phyloP scores from a whole-genome alignment of 176 grass and related monocot genomes.

The Musa beccarii region DNA sequence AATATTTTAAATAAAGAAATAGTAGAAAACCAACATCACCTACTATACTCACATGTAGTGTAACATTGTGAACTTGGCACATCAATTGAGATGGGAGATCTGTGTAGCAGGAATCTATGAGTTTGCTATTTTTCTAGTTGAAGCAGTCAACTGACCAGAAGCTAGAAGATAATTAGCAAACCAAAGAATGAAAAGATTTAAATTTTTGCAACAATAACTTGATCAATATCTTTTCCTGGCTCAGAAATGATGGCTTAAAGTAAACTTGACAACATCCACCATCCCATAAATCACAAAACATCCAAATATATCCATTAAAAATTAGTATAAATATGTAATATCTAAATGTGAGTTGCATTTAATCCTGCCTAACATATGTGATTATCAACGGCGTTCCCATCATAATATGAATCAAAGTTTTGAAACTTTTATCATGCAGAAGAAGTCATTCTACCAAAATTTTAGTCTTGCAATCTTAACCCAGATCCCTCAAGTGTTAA shows the following conservation, averaged over 20 bases:
- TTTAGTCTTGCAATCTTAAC: neutral
- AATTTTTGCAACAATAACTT: neutral
- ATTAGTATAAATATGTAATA: neutral
- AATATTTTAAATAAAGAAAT: neutral
- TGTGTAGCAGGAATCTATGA: conserved; percentile 80
- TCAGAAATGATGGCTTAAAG: too few species aligned
- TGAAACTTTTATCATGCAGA: neutral
- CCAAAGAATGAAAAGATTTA: neutral
- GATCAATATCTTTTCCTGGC: neutral
- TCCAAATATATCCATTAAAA: neutral
- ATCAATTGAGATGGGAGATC: conserved; percentile 82
- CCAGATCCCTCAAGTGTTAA: neutral
- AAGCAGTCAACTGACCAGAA: conserved; percentile 62
- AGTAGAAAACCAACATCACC: neutral
- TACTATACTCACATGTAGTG: conserved; percentile 58
- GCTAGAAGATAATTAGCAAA: neutral
- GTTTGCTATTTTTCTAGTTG: conserved; percentile 66
- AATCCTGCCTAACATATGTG: neutral
- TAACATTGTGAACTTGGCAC: conserved; percentile 90
- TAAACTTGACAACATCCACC: neutral
- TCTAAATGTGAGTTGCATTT: neutral
- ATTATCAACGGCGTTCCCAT: neutral
- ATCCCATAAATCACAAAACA: neutral
- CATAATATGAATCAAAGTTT: neutral
- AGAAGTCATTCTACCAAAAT: neutral